Percentiles rank a stretch among this genome's conserved stretches.
Conservation (phyloP, 2,329 filamentous ascomycete genomes). For the Alternaria arbusti region DNA sequence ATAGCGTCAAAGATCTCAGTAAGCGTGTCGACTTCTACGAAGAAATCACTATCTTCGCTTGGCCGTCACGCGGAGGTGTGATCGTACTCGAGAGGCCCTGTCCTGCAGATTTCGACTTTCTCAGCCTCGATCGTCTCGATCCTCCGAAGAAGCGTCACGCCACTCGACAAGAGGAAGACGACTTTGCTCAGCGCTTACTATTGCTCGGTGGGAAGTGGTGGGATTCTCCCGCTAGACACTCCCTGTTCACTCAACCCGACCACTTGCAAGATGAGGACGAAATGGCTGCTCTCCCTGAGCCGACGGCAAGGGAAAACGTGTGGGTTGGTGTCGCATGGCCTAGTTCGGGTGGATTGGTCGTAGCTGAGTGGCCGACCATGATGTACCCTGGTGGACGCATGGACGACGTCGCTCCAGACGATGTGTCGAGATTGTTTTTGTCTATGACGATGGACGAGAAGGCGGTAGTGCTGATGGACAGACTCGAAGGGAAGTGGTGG, state of each 20-base stretch:
- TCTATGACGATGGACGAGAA: neutral
- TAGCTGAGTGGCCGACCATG: neutral
- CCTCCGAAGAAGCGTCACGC: neutral
- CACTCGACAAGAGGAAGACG: neutral
- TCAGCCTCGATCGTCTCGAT: neutral
- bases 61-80: neutral
- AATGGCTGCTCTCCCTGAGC: neutral
- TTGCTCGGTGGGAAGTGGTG: neutral
- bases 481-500: neutral
- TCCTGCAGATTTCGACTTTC: neutral
- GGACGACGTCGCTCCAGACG: neutral
- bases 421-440: neutral
- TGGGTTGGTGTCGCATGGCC: neutral
- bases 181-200: neutral
- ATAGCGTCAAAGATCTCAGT: neutral
- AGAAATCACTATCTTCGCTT: neutral
- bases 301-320: neutral
- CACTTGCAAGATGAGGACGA: neutral
- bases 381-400: neutral
- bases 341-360: neutral
- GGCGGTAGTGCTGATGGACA: neutral
- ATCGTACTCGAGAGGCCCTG: neutral
- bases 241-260: neutral
- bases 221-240: neutral
- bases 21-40: neutral